These are phyloP conservation scores for Gryganskiella cystojenkinii DNA, from an alignment of 192 early-diverging fungal species.

Conservation along the genomic window DNA sequence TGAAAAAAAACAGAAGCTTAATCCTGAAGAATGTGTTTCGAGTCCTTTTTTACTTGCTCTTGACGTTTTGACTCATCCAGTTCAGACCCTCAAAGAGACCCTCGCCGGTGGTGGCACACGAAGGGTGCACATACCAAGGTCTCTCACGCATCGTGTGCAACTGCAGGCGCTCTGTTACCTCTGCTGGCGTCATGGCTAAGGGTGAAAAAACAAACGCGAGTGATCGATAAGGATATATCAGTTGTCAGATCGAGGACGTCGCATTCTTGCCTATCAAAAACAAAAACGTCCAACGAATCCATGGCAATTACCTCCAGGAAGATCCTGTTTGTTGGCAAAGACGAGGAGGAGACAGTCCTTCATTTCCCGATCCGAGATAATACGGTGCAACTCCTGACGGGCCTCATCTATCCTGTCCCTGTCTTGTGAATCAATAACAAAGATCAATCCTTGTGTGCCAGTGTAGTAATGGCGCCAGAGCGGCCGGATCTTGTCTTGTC, in stretches of 20 bases:
- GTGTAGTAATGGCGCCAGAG: conserved; percentile 90
- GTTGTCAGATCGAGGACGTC: too few relatives aligned
- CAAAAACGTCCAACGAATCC: too few relatives aligned
- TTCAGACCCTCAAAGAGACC: conserved; percentile 87
- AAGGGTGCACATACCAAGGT: conserved; percentile 93
- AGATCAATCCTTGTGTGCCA: conserved; percentile 87
- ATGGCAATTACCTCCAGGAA: conserved; percentile 69
- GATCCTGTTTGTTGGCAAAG: conserved; percentile 88
- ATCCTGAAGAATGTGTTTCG: neutral
- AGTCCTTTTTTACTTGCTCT: conserved; percentile 49
- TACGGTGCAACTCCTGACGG: conserved; percentile 82
- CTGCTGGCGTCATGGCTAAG: conserved; percentile 93
- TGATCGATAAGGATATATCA: neutral
- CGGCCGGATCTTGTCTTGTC: conserved; percentile 92
- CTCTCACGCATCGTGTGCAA: conserved; percentile 88
- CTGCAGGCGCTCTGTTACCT: conserved; percentile 92
- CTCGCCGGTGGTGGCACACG: conserved; percentile 85
- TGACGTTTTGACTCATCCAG: conserved; percentile 88
- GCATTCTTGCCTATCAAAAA: too few relatives aligned
- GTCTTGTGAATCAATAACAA: conserved; percentile 90
- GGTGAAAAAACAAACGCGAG: neutral
- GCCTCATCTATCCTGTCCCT: conserved; percentile 90
- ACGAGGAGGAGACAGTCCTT: conserved; percentile 83
- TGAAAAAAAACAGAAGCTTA: too few relatives aligned
- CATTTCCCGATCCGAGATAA: conserved; percentile 88